These are phyloP conservation scores for Gloeophyllum trabeum DNA, from an alignment of 768 basidiomycete genomes.

Conservation along the genomic window DNA sequence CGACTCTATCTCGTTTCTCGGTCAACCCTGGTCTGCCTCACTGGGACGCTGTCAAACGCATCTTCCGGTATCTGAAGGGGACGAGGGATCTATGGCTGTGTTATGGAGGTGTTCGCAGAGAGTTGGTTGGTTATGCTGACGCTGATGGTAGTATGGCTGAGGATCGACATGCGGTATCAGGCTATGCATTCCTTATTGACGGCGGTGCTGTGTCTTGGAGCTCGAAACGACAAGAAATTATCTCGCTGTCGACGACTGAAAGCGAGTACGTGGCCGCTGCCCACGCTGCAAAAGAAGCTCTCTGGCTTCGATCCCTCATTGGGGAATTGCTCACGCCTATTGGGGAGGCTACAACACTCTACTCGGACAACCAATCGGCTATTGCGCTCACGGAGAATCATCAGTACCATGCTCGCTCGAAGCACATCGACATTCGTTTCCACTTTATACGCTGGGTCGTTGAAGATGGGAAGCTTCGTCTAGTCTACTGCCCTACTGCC, in stretches of 20 bases:
- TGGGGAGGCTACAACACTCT: constrained; percentile 5
- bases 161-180: constrained; percentile 16
- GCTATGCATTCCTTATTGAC: constrained; percentile 18
- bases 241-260: constrained; percentile 14
- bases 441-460: constrained; percentile 20
- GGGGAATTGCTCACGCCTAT: constrained; percentile 6
- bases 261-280: constrained; percentile 24
- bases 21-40: constrained; percentile 21
- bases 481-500: constrained; percentile 9
- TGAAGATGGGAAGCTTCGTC: constrained; percentile 1
- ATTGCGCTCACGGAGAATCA: constrained; percentile 15
- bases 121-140: constrained; percentile 12
- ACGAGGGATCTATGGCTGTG: constrained; percentile 14
- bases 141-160: constrained; percentile 14
- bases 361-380: constrained; percentile 21
- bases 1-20: constrained; percentile 20
- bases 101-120: constrained; percentile 5
- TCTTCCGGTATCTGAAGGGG: constrained; percentile 28
- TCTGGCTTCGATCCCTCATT: constrained; percentile 21
- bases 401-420: constrained; percentile 16
- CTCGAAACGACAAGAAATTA: constrained; percentile 12
- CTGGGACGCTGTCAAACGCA: constrained; percentile 25
- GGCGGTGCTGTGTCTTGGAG: constrained; percentile 26
- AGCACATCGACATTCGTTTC: constrained; percentile 25
- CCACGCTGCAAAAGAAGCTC: constrained; percentile 20